A percentile compares a stretch with the other conserved stretches of the same genome.
phyloP scores from a whole-genome alignment of 1,284 basidiomycete species.

The Pascua sp. region DNA sequence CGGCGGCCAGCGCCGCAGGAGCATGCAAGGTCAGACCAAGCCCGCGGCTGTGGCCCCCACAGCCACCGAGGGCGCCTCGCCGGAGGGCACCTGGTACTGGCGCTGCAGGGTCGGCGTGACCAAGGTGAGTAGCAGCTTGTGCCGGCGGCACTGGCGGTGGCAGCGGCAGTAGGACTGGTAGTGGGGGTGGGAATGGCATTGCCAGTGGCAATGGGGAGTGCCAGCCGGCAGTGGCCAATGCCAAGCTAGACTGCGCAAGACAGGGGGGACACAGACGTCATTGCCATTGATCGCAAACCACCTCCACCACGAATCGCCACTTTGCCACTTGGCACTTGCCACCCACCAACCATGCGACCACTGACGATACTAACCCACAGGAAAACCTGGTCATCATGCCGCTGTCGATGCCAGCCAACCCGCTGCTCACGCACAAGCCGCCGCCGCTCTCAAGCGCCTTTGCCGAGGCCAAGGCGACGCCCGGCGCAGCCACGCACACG shows the following conservation, averaged over 20 bases:
- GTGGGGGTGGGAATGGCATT: too few relatives aligned
- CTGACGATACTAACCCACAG: slow-evolving; percentile 13
- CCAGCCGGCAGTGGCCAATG: too few relatives aligned
- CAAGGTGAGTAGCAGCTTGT: slow-evolving; percentile 27
- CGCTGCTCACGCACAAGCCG: slow-evolving; percentile 23
- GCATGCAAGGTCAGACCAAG: neutral
- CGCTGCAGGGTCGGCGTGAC: slow-evolving; percentile 38
- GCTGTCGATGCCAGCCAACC: slow-evolving; percentile 35
- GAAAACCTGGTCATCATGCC: slow-evolving; percentile 39
- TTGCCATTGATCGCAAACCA: too few relatives aligned
- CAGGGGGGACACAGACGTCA: too few relatives aligned
- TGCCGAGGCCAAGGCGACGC: neutral
- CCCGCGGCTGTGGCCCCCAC: neutral
- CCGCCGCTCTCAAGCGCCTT: neutral
- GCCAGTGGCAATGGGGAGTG: too few relatives aligned
- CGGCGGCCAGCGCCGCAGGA: too few relatives aligned
- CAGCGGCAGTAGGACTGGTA: too few relatives aligned
- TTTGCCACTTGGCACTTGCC: too few relatives aligned
- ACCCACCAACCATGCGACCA: too few relatives aligned
- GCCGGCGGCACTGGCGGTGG: too few relatives aligned
- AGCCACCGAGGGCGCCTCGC: neutral
- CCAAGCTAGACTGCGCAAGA: too few relatives aligned
- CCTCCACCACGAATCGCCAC: too few relatives aligned
- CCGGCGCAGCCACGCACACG: neutral
- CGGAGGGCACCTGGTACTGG: slow-evolving; percentile 44